Evolutionary conservation across 148 eudicot species (phyloP).

Genomic region (Beta vulgaris): DNA sequence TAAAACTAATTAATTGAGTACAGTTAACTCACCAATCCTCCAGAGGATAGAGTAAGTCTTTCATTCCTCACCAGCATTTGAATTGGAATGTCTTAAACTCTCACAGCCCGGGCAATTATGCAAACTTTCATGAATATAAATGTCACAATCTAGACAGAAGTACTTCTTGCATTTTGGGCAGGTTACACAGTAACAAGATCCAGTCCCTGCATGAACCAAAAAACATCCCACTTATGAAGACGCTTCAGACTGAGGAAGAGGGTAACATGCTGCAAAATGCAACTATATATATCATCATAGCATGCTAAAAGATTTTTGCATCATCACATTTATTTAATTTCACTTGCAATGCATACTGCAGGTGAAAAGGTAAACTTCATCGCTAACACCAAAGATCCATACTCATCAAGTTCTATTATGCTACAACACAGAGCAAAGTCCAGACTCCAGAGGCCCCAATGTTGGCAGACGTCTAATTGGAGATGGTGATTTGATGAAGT

Average conservation of each 20-base stretch:
- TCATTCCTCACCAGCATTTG: constrained; percentile 30
- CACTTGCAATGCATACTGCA: not conserved
- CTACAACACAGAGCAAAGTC: not conserved
- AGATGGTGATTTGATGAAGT: not conserved
- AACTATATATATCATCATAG: not conserved
- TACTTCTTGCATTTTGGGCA: constrained; percentile 78
- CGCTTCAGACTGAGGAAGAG: not conserved
- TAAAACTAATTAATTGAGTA: not conserved
- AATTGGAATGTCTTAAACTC: constrained; percentile 57
- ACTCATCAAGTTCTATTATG: not conserved
- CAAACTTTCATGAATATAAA: constrained; percentile 93
- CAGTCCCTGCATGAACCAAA: constrained; percentile 53
- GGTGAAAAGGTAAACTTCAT: not conserved
- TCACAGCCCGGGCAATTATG: constrained; percentile 97
- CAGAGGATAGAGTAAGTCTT: not conserved
- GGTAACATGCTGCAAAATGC: not conserved
- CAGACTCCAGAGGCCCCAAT: not conserved
- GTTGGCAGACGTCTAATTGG: not conserved
- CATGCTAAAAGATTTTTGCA: not conserved
- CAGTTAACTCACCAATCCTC: not conserved
- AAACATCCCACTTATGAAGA: not conserved
- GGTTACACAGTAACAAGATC: constrained; percentile 45
- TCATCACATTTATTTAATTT: not conserved
- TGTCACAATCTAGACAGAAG: constrained; percentile 91
- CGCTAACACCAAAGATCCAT: not conserved